These are phyloP conservation scores for Gillenia trifoliata DNA, from an alignment of 306 rosid species.

Conservation along the genomic window DNA sequence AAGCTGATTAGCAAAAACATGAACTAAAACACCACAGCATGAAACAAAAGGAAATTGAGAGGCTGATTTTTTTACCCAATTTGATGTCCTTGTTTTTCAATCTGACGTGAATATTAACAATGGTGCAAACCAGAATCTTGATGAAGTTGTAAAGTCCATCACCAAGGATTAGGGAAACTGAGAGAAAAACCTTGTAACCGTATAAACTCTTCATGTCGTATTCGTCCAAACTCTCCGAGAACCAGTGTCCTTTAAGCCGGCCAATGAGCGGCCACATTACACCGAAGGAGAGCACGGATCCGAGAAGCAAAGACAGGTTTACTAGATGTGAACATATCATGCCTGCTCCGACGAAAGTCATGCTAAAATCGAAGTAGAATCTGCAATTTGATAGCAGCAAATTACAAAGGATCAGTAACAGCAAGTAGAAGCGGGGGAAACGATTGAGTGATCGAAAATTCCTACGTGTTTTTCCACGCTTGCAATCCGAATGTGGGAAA, in stretches of 20 bases:
- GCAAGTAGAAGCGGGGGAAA: background rate
- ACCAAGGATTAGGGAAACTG: conserved; percentile 76
- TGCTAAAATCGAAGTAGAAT: conserved; percentile 76
- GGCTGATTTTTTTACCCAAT: conserved; percentile 11
- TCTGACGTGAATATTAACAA: conserved; percentile 28
- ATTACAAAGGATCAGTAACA: background rate
- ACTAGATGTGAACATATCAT: conserved; percentile 91
- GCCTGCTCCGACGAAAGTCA: conserved; percentile 90
- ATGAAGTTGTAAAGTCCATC: conserved; percentile 75
- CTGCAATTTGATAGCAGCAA: conserved; percentile 34
- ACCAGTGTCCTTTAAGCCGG: conserved; percentile 67
- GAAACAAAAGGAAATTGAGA: background rate
- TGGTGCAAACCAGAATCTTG: conserved; percentile 55
- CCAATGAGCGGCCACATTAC: conserved; percentile 81
- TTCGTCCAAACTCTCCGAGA: conserved; percentile 57
- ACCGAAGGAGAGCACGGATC: conserved; percentile 79
- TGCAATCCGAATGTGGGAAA: conserved; percentile 90
- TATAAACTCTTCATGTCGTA: conserved; percentile 81
- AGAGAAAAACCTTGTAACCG: conserved; percentile 88
- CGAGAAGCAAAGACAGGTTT: conserved; percentile 81
- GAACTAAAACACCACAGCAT: background rate
- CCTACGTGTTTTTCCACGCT: conserved; percentile 80
- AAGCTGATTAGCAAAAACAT: background rate
- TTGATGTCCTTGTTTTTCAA: conserved; percentile 27
- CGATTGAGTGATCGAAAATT: conserved; percentile 5